Conservation (phyloP, 2,329 filamentous ascomycete genomes). For the Aspergillus caelatus region DNA sequence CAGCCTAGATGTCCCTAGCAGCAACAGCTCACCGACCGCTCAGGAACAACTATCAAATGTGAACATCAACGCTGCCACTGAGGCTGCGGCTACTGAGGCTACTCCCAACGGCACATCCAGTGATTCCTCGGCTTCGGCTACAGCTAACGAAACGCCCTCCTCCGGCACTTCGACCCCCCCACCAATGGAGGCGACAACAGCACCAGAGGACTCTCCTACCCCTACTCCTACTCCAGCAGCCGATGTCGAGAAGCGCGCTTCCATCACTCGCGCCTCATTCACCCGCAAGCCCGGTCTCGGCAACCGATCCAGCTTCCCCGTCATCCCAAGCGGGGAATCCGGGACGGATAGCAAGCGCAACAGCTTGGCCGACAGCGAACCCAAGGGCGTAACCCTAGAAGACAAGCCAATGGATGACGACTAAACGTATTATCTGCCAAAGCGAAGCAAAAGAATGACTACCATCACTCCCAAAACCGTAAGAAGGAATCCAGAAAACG, state of each 20-base stretch:
- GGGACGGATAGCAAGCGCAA: conserved; percentile 37
- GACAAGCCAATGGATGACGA: conserved; percentile 77
- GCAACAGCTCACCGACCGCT: conserved; percentile 49
- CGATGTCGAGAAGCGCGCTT: conserved; percentile 65
- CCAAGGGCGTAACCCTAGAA: conserved; percentile 65
- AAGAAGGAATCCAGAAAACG: not conserved
- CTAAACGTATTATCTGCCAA: conserved; percentile 1
- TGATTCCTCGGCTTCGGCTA: conserved; percentile 32
- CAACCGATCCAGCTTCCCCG: conserved; percentile 38
- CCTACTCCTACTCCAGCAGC: conserved; percentile 34
- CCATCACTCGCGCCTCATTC: conserved; percentile 60
- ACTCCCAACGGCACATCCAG: conserved; percentile 47
- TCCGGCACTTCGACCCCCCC: conserved; percentile 33
- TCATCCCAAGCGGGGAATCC: conserved; percentile 24
- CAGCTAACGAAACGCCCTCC: conserved; percentile 26
- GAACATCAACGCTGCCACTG: conserved; percentile 26
- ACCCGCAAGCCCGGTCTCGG: conserved; percentile 52
- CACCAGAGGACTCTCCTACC: conserved; percentile 38
- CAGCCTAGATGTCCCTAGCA: conserved; percentile 80
- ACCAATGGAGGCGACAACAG: conserved; percentile 27
- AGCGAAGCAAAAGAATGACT: not conserved
- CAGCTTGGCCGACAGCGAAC: conserved; percentile 42
- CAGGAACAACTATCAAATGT: conserved; percentile 34
- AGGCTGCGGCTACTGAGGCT: conserved; percentile 42
- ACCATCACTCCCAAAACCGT: not conserved